A percentile compares a stretch with the other conserved stretches of the same genome.
These are phyloP conservation scores for Colletotrichum liriopes DNA, from an alignment of 2,329 filamentous ascomycete species.

Conservation along the genomic window DNA sequence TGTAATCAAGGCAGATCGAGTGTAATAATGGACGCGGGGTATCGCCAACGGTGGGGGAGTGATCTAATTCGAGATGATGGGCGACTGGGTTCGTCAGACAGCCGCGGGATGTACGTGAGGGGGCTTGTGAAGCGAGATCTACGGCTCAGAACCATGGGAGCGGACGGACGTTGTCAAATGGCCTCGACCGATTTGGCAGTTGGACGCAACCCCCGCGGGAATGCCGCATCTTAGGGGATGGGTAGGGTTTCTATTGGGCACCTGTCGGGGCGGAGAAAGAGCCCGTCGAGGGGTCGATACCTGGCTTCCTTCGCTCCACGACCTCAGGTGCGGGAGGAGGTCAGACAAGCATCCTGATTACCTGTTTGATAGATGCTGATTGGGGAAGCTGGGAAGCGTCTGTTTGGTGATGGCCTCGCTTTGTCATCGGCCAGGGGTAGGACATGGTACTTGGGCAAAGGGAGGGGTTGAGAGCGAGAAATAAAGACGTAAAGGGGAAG, in stretches of 20 bases:
- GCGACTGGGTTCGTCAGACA: conserved; percentile 34
- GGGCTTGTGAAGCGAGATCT: conserved; percentile 34
- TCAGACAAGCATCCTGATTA: background rate
- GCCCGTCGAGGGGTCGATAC: conserved; percentile 1
- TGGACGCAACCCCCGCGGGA: conserved; percentile 19
- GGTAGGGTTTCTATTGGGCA: background rate
- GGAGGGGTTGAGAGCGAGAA: background rate
- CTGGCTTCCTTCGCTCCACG: background rate
- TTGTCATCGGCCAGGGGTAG: conserved; percentile 23
- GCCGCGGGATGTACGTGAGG: conserved; percentile 30
- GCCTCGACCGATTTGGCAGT: conserved; percentile 12
- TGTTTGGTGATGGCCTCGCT: conserved; percentile 36
- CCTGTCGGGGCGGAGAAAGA: background rate
- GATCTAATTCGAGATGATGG: conserved; percentile 42
- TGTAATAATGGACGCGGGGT: conserved; percentile 26
- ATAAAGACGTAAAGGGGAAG: background rate
- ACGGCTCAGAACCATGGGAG: conserved; percentile 24
- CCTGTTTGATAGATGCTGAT: conserved; percentile 1
- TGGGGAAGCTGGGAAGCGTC: background rate
- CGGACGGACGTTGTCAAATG: conserved; percentile 34
- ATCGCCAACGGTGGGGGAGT: conserved; percentile 18
- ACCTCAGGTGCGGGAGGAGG: conserved; percentile 7
- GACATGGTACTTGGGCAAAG: conserved; percentile 15
- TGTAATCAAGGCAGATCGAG: background rate
- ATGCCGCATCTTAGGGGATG: conserved; percentile 4